Base-by-base conservation (phyloP, 208 protist genomes). In the Wallacemonas rigidus region DNA sequence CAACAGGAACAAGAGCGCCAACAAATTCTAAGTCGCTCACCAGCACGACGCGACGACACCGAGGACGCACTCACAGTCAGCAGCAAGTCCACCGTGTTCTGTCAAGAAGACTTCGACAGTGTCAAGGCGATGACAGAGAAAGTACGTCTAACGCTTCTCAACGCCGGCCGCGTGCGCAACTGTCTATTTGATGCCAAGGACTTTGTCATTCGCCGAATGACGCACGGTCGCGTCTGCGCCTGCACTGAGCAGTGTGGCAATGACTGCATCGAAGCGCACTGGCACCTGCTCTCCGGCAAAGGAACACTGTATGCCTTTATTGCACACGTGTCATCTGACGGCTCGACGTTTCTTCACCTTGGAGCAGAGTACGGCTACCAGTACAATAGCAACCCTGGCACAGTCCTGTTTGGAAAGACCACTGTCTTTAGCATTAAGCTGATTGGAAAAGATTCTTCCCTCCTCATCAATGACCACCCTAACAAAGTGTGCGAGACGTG, bases 311-410 rank as follows among this genome's bases (percentile, higher is more conserved):
- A 96, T 69, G 71, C 86, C 9, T 88, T 87, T 73, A 58, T 94
- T 1, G 89, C 88, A 0, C 92, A 96, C 67, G 69, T 96, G 39
- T 85, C 80, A 39, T 26, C 72, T 1, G 92, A 96, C 75, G 92
- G 81, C 3, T 80, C 75, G 5, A 44, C 45, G 43, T 54, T 91
- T 4, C 54, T 91, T 11, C 91, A 96, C 61, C 50, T 92, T 3
- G 91, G 91, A 35, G 61, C 80, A 0, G 91, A 96, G 69, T 82
- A 92, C 69, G 91, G 89, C 12, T 96, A 93, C 70, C 91, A 96
- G 71, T 96, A 96, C 69, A 94, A 96, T 74, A 87, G 79, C 9
- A 81, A 92, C 38, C 92, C 92, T 8, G 92, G 92, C 2, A 84
- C 85, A 0, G 58, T 54, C 38, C 80, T 93, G 53, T 96, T 96